A percentile compares a stretch with the other conserved stretches of the same genome.
Evolutionary conservation across 208 protist species (phyloP).

Genomic region (Trypanosoma brucei): DNA sequence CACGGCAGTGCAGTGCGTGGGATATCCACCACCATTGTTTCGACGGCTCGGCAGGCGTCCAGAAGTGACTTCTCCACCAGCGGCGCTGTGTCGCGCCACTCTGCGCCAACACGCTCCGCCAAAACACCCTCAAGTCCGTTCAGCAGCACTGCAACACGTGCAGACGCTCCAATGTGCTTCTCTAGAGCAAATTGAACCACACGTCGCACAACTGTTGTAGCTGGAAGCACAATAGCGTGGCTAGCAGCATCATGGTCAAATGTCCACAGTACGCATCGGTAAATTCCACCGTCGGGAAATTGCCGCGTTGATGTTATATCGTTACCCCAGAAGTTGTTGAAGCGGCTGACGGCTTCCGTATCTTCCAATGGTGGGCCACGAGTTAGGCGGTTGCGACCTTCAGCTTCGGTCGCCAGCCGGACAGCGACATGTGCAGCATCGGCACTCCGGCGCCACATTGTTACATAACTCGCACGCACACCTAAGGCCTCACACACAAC

Average conservation of each 20-base stretch:
- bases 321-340: conserved; percentile 78
- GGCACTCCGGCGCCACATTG: conserved; percentile 41
- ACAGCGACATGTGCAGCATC: conserved; percentile 46
- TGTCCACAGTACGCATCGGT: conserved; percentile 78
- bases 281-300: conserved; percentile 82
- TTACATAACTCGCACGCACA: conserved; percentile 32
- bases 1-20: conserved; percentile 64
- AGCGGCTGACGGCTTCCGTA: conserved; percentile 52
- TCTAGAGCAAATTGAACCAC: conserved; percentile 61
- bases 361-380: conserved; percentile 72
- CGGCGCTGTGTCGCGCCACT: conserved; percentile 67
- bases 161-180: conserved; percentile 33
- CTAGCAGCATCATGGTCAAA: conserved; percentile 48
- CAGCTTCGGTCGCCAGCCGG: conserved; percentile 52
- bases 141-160: conserved; percentile 44
- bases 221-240: conserved; percentile 53
- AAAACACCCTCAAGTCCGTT: conserved; percentile 61
- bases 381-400: conserved; percentile 72
- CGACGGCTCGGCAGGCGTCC: conserved; percentile 53
- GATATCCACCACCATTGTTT: conserved; percentile 56
- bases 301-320: conserved; percentile 72
- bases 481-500: conserved; percentile 51
- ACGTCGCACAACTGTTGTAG: conserved; percentile 47
- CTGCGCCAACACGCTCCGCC: conserved; percentile 58
- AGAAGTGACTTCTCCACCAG: conserved; percentile 54